These are phyloP conservation scores for Stropharia rugosoannulata DNA, from an alignment of 768 basidiomycete genomes.

Conservation along the genomic window DNA sequence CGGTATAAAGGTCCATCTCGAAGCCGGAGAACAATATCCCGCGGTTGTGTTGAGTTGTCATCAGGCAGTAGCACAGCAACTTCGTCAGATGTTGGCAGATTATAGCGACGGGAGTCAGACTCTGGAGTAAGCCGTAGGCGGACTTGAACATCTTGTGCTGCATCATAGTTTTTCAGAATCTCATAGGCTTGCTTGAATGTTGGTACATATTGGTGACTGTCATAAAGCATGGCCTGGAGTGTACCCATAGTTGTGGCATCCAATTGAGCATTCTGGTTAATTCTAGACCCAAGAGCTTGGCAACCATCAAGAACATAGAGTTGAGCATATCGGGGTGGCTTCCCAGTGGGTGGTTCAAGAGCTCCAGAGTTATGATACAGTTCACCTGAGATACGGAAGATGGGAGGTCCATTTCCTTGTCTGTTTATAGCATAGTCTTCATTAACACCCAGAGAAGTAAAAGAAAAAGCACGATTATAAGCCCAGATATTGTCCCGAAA, in stretches of 20 bases:
- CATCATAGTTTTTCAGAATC: slow-evolving; percentile 22
- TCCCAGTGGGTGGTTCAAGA: slow-evolving; percentile 22
- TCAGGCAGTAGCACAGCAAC: slow-evolving; percentile 17
- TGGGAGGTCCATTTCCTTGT: neutral
- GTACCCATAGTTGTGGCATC: slow-evolving; percentile 14
- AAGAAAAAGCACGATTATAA: slow-evolving; percentile 39
- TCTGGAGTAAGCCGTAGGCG: slow-evolving; percentile 18
- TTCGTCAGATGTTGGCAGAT: slow-evolving; percentile 28
- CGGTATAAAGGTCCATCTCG: slow-evolving; percentile 12
- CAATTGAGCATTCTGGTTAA: slow-evolving; percentile 22
- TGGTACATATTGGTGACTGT: slow-evolving; percentile 24
- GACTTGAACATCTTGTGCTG: slow-evolving; percentile 16
- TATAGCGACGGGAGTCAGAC: slow-evolving; percentile 34
- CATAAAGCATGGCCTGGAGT: slow-evolving; percentile 23
- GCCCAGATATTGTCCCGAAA: slow-evolving; percentile 33
- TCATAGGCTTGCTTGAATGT: slow-evolving; percentile 32
- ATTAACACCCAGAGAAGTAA: slow-evolving; percentile 35
- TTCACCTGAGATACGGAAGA: neutral
- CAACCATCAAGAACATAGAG: slow-evolving; percentile 37
- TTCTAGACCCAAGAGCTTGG: slow-evolving; percentile 27
- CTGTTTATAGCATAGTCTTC: slow-evolving; percentile 22
- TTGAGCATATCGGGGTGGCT: slow-evolving; percentile 32
- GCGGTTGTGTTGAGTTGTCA: neutral
- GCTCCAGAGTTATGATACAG: slow-evolving; percentile 20
- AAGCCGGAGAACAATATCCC: slow-evolving; percentile 19